These are phyloP conservation scores for Aethionema arabicum DNA, from an alignment of 345 rosid genomes.

Conservation along the genomic window DNA sequence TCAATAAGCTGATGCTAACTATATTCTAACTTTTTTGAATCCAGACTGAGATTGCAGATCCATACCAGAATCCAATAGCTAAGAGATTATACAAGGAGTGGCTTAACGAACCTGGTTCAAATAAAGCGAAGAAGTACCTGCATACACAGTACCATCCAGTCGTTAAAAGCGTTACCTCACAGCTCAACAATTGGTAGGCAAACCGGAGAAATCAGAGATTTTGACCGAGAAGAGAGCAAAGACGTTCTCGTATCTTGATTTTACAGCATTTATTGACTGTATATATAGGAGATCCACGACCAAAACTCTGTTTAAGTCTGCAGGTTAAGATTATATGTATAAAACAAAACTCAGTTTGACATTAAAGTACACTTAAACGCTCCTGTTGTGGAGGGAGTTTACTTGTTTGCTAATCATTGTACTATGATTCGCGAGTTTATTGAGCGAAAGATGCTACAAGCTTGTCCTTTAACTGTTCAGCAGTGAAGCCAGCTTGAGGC, in stretches of 20 bases:
- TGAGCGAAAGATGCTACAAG: conserved; percentile 58
- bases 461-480: conserved; percentile 85
- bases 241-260: neutral
- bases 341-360: too few species aligned
- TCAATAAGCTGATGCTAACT: neutral
- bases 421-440: too few species aligned
- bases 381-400: too few species aligned
- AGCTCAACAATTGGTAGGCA: conserved; percentile 77
- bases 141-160: conserved; percentile 88
- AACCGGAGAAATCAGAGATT: neutral
- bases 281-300: conserved; percentile 5
- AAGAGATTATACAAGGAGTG: conserved; percentile 69
- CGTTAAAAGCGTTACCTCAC: conserved; percentile 67
- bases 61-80: conserved; percentile 69
- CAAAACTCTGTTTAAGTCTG: neutral
- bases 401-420: too few species aligned
- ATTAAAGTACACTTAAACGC: too few species aligned
- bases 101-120: conserved; percentile 87
- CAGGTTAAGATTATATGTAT: too few species aligned
- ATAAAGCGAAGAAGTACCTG: conserved; percentile 63
- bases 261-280: neutral
- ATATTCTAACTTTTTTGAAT: conserved; percentile 19
- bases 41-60: conserved; percentile 65
- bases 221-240: conserved; percentile 20
- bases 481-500: conserved; percentile 59